A percentile compares a stretch with the other conserved stretches of the same genome.
These are phyloP conservation scores for Poa annua DNA, from an alignment of 176 grass and related monocot genomes.

Conservation along the genomic window DNA sequence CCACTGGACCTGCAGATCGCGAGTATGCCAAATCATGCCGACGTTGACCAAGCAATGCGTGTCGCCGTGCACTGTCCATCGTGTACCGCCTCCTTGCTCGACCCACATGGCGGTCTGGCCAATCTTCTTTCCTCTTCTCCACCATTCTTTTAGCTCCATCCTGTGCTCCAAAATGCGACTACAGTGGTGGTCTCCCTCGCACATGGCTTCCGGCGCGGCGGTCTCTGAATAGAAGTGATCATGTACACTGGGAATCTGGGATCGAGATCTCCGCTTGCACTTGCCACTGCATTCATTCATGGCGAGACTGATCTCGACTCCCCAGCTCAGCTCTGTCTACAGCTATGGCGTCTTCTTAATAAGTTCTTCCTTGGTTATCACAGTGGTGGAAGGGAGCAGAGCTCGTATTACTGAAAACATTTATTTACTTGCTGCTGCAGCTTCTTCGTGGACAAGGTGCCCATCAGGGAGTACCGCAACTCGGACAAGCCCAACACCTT, in stretches of 20 bases:
- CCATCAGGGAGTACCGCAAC: slow-evolving; percentile 85
- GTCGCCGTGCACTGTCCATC: background rate
- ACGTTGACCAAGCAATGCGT: slow-evolving; percentile 2
- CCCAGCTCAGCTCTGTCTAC: too few relatives aligned
- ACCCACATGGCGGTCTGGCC: background rate
- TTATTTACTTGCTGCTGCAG: slow-evolving; percentile 31
- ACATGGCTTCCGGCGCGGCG: background rate
- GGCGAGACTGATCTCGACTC: background rate
- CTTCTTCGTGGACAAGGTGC: slow-evolving; percentile 92
- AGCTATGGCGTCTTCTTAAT: too few relatives aligned
- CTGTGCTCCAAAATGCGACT: background rate
- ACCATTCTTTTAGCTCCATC: background rate
- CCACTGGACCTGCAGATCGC: background rate
- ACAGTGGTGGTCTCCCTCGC: background rate
- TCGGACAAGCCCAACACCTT: slow-evolving; percentile 60
- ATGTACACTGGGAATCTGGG: slow-evolving; percentile 7
- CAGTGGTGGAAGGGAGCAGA: background rate
- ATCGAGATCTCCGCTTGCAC: slow-evolving; percentile 11
- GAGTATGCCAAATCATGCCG: slow-evolving; percentile 13
- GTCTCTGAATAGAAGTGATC: background rate
- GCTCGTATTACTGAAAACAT: too few relatives aligned
- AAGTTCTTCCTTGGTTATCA: background rate
- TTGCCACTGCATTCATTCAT: background rate
- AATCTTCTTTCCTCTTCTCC: background rate
- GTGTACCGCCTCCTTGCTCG: background rate